Conservation (phyloP, 805 yeast genomes). For the Wickerhamiella galacta region DNA sequence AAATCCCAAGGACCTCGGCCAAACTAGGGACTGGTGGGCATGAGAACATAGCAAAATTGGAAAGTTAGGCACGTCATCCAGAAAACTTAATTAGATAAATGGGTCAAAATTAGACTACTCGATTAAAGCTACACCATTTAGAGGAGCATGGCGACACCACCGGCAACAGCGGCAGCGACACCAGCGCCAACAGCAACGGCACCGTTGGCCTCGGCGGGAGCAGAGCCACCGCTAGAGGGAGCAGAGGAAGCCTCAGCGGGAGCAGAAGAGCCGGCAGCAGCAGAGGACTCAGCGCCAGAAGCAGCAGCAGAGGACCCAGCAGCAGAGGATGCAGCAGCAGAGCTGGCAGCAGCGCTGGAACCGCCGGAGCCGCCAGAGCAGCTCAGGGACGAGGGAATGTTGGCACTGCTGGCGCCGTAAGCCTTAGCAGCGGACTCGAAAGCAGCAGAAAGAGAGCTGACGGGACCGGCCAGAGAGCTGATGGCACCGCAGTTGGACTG, state of each 20-base stretch:
- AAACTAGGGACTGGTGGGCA: no score
- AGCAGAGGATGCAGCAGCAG: constrained; percentile 4
- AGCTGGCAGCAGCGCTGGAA: constrained; percentile 1
- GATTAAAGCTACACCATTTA: no score
- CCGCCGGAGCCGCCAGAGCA: constrained; percentile 1
- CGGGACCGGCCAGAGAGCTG: constrained; percentile 1
- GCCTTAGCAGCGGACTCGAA: constrained; percentile 5
- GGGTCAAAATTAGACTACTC: no score
- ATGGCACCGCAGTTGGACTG: constrained; percentile 3
- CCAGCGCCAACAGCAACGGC: constrained; percentile 2
- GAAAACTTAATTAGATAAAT: no score
- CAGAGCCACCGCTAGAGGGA: constrained; percentile 2
- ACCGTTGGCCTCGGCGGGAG: constrained; percentile 1
- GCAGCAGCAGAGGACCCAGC: constrained; percentile 2
- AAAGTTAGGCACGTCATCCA: no score
- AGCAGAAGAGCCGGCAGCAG: constrained; percentile 3
- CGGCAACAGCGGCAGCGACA: constrained; percentile 4
- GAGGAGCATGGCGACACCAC: constrained; percentile 14
- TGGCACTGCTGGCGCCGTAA: constrained; percentile 4
- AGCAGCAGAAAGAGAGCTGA: constrained; percentile 4
- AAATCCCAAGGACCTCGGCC: no score
- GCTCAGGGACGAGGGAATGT: constrained; percentile 6
- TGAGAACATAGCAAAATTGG: no score
- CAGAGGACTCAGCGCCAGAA: constrained; percentile 15
- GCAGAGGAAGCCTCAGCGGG: constrained; percentile 1